A percentile compares a stretch with the other conserved stretches of the same genome.
Conservation (phyloP, 2,329 filamentous ascomycete genomes). For the Mycogone perniciosa region DNA sequence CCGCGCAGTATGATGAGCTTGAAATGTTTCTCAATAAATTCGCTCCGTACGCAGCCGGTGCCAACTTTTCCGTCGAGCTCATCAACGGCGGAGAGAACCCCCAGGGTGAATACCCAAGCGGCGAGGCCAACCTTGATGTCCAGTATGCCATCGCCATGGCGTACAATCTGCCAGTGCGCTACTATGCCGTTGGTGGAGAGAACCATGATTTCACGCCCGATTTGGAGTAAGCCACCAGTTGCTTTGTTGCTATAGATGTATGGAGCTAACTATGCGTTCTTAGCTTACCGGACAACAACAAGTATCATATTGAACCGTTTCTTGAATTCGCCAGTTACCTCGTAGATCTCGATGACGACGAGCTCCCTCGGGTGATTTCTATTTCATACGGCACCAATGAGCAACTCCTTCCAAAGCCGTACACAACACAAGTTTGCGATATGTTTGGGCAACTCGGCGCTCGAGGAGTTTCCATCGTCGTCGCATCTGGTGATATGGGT, state of each 20-base stretch:
- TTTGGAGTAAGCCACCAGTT: constrained; percentile 26
- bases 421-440: constrained; percentile 45
- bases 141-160: constrained; percentile 31
- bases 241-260: not conserved
- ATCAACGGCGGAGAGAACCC: constrained; percentile 52
- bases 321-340: constrained; percentile 57
- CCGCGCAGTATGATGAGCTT: constrained; percentile 49
- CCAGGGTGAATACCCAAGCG: constrained; percentile 31
- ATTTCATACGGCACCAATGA: constrained; percentile 69
- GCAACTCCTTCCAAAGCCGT: constrained; percentile 52
- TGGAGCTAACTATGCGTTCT: not conserved
- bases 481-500: constrained; percentile 53
- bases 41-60: constrained; percentile 43
- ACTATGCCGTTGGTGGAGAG: constrained; percentile 26
- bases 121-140: constrained; percentile 34
- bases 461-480: constrained; percentile 61
- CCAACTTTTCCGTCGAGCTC: constrained; percentile 50
- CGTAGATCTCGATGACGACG: constrained; percentile 43
- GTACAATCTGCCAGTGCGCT: constrained; percentile 29
- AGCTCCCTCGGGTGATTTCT: constrained; percentile 57
- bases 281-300: constrained; percentile 23
- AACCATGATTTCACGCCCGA: constrained; percentile 26
- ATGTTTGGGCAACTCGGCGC: constrained; percentile 59
- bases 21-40: constrained; percentile 49
- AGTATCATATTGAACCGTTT: constrained; percentile 56